A percentile compares a stretch with the other conserved stretches of the same genome.
Evolutionary conservation across 768 basidiomycete species (phyloP).

Genomic region (Termitomyces sp.): DNA sequence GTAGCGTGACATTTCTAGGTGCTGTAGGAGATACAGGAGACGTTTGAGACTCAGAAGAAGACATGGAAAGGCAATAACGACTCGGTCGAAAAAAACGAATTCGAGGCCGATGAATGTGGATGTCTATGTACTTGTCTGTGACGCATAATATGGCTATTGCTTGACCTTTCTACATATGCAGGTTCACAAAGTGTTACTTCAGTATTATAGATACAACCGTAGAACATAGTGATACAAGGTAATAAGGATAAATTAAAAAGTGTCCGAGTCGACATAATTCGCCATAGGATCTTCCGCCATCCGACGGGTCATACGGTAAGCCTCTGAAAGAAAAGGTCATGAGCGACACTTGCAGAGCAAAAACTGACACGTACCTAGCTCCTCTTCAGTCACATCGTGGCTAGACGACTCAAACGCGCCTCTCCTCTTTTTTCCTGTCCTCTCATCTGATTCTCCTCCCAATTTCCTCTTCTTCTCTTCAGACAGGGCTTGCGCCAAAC

Average conservation of each 20-base stretch:
- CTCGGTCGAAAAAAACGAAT: no score
- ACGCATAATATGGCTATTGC: no score
- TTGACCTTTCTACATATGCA: no score
- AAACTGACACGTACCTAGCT: conserved; percentile 51
- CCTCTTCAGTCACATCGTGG: conserved; percentile 87
- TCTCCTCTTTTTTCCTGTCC: conserved; percentile 57
- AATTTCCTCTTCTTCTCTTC: conserved; percentile 82
- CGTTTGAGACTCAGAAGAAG: no score
- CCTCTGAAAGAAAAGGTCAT: conserved; percentile 52
- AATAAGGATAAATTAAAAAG: conserved; percentile 1
- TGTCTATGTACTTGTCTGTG: no score
- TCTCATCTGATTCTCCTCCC: conserved; percentile 56
- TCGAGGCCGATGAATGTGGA: no score
- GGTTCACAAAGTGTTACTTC: background rate
- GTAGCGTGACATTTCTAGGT: no score
- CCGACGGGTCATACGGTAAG: conserved; percentile 79
- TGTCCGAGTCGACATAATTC: conserved; percentile 72
- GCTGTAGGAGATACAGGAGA: no score
- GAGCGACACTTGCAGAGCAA: conserved; percentile 12
- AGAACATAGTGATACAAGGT: background rate
- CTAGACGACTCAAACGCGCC: conserved; percentile 44
- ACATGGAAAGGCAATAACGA: no score
- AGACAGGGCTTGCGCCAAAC: conserved; percentile 63
- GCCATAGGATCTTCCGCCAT: conserved; percentile 91
- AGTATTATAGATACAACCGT: background rate